A percentile compares a stretch with the other conserved stretches of the same genome.
Conservation (phyloP, 331 rosid species). For the Quercus phellos region DNA sequence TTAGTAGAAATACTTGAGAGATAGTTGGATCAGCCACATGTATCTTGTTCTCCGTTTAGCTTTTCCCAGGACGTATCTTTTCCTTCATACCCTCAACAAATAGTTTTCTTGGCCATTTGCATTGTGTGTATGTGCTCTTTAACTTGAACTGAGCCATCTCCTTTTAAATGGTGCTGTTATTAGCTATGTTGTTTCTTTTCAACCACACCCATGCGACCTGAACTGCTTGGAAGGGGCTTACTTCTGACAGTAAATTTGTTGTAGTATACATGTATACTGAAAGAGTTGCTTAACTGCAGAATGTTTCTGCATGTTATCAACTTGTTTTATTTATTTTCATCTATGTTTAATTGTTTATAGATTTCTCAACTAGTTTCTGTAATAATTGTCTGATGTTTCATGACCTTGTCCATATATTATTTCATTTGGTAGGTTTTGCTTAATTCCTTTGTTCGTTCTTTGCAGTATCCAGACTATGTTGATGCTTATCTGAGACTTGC, state of each 20-base stretch:
- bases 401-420: neutral
- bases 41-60: neutral
- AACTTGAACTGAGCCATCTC: neutral
- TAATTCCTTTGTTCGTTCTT: constrained; percentile 1
- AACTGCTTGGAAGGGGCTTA: constrained; percentile 6
- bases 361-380: neutral
- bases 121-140: neutral
- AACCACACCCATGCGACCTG: neutral
- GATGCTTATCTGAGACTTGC: constrained; percentile 94
- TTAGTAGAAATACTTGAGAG: neutral
- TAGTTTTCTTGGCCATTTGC: neutral
- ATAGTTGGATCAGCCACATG: neutral
- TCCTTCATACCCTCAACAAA: neutral
- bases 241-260: neutral
- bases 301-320: constrained; percentile 3
- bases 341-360: neutral
- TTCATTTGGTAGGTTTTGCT: constrained; percentile 10
- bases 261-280: neutral
- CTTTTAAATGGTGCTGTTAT: constrained; percentile 10
- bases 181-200: neutral
- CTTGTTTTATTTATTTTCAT: neutral
- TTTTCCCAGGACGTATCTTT: neutral
- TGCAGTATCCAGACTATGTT: constrained; percentile 88
- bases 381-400: neutral
- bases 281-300: neutral